Conservation (phyloP, 176 grass and related monocot species). For the Leersia perrieri region DNA sequence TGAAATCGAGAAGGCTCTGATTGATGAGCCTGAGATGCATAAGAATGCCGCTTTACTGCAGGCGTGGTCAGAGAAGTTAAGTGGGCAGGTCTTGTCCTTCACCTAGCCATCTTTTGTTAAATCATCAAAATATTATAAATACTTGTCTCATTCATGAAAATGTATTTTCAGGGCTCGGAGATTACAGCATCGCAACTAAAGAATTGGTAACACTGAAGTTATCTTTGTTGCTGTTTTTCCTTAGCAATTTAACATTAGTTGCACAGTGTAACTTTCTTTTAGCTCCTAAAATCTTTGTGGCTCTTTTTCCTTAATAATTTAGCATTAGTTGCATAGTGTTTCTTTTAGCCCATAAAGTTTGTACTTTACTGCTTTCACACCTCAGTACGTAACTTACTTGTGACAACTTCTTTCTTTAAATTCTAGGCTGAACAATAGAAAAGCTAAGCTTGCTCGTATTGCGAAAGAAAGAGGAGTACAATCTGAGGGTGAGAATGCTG, state of each 20-base stretch:
- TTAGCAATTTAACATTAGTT: neutral
- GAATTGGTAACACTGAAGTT: conserved; percentile 69
- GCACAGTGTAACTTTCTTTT: neutral
- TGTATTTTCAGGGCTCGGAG: conserved; percentile 74
- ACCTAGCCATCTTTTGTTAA: conserved; percentile 21
- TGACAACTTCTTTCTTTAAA: conserved; percentile 19
- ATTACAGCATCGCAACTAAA: conserved; percentile 96
- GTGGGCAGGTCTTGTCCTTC: conserved; percentile 45
- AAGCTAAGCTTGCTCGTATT: conserved; percentile 80
- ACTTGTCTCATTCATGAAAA: conserved; percentile 34
- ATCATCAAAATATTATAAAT: neutral
- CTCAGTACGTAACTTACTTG: neutral
- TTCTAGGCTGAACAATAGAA: conserved; percentile 88
- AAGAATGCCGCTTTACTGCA: conserved; percentile 67
- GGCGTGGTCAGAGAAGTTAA: conserved; percentile 79
- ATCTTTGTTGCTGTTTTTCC: conserved; percentile 9
- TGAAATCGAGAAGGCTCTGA: conserved; percentile 76
- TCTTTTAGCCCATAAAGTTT: neutral
- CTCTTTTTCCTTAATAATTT: conserved; percentile 3
- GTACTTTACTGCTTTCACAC: neutral
- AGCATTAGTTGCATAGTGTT: neutral
- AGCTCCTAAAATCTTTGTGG: neutral
- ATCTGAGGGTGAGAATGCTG: conserved; percentile 66
- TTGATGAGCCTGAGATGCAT: conserved; percentile 94
- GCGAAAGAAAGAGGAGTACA: conserved; percentile 64